A percentile compares a stretch with the other conserved stretches of the same genome.
Evolutionary conservation across 768 basidiomycete genomes (phyloP).

Genomic region (Suillus ampliporus): DNA sequence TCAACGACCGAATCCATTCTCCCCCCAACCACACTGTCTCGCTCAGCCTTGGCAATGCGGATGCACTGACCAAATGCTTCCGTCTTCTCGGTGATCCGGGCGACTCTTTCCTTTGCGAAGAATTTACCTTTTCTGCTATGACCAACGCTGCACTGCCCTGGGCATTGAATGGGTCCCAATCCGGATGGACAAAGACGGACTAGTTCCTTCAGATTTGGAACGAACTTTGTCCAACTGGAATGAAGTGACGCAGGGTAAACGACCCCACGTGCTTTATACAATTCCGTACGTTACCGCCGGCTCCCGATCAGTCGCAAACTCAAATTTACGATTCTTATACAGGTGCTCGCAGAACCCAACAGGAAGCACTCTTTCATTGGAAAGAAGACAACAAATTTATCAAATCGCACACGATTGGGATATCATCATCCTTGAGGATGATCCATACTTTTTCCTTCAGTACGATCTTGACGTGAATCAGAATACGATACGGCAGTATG

Average conservation of each 20-base stretch:
- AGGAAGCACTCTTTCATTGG: constrained; percentile 49
- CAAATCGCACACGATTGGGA: constrained; percentile 53
- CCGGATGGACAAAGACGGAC: constrained; percentile 54
- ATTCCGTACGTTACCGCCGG: constrained; percentile 45
- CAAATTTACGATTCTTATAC: background rate
- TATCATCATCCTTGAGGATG: constrained; percentile 56
- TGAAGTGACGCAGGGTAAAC: constrained; percentile 46
- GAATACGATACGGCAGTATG: constrained; percentile 28
- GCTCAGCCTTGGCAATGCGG: constrained; percentile 47
- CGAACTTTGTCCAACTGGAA: constrained; percentile 50
- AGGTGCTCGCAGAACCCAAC: constrained; percentile 55
- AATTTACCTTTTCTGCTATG: constrained; percentile 49
- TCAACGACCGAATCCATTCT: constrained; percentile 43
- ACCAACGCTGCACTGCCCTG: constrained; percentile 47
- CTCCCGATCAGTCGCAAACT: constrained; percentile 7
- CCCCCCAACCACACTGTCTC: constrained; percentile 38
- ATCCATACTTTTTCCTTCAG: constrained; percentile 58
- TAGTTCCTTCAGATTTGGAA: constrained; percentile 56
- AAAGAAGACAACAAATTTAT: constrained; percentile 55
- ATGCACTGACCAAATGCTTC: constrained; percentile 48
- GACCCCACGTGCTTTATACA: constrained; percentile 57
- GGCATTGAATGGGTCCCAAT: constrained; percentile 50
- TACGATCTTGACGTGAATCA: constrained; percentile 38
- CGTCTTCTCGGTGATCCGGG: constrained; percentile 48
- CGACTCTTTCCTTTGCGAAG: constrained; percentile 49